phyloP scores from a whole-genome alignment of 2,329 filamentous ascomycete species.

The Calonectria honghensis region DNA sequence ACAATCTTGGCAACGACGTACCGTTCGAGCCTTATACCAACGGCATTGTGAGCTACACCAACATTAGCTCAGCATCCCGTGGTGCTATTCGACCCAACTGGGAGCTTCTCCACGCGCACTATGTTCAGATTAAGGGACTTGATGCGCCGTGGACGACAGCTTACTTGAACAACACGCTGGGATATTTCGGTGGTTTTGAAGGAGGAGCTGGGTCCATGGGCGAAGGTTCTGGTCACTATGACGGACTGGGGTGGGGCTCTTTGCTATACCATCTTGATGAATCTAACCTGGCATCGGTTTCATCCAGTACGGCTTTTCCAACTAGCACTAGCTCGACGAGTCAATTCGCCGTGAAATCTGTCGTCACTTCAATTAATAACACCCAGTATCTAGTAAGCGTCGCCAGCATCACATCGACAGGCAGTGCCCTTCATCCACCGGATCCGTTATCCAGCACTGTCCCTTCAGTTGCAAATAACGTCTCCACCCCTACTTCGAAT shows the following conservation, averaged over 20 bases:
- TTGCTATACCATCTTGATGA: conserved; percentile 37
- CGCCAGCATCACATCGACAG: no score
- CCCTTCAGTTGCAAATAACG: no score
- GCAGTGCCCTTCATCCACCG: no score
- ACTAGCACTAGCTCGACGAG: background rate
- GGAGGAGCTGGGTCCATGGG: conserved; percentile 39
- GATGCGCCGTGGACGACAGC: conserved; percentile 44
- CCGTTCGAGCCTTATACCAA: conserved; percentile 47
- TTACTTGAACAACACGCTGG: conserved; percentile 39
- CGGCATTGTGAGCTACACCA: conserved; percentile 35
- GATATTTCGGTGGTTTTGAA: conserved; percentile 36
- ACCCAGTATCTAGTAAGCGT: no score
- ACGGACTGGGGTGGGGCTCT: conserved; percentile 41
- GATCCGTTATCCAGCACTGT: no score
- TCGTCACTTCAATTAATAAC: no score
- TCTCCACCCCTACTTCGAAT: no score
- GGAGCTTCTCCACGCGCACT: conserved; percentile 45
- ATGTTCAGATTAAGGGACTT: conserved; percentile 41
- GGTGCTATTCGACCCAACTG: conserved; percentile 37
- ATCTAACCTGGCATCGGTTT: conserved; percentile 47
- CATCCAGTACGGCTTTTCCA: background rate
- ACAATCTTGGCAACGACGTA: conserved; percentile 45
- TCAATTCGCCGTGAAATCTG: no score
- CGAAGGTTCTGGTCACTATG: conserved; percentile 31
- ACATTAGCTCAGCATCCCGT: conserved; percentile 33